Percentiles rank a stretch among this genome's conserved stretches.
Conservation (phyloP, 306 rosid genomes). For the Vigna radiata region DNA sequence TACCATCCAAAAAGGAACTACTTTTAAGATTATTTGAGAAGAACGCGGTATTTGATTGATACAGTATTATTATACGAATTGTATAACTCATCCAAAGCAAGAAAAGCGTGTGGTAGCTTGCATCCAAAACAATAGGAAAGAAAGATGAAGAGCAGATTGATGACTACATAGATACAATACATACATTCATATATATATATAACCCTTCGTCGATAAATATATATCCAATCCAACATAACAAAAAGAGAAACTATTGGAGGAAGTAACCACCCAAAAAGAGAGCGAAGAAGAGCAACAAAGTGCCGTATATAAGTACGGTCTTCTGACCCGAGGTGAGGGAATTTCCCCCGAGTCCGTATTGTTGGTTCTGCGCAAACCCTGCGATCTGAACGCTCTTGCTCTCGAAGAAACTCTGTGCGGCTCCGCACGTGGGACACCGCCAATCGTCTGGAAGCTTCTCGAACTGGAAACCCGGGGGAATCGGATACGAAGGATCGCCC, state of each 20-base stretch:
- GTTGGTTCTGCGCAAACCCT: slow-evolving; percentile 95
- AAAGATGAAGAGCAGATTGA: background rate
- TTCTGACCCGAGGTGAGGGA: slow-evolving; percentile 91
- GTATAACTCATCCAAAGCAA: slow-evolving; percentile 11
- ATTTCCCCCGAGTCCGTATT: slow-evolving; percentile 90
- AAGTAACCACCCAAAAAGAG: slow-evolving; percentile 89
- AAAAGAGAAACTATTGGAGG: slow-evolving; percentile 61
- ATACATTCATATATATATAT: background rate
- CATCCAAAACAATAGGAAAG: background rate
- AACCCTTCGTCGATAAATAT: background rate
- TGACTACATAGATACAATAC: background rate
- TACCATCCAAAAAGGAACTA: background rate
- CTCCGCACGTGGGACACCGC: slow-evolving; percentile 99
- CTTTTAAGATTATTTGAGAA: background rate
- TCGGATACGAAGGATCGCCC: slow-evolving; percentile 86
- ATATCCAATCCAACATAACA: too few relatives aligned
- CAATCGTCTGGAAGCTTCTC: slow-evolving; percentile 90
- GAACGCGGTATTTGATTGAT: background rate
- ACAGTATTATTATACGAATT: background rate
- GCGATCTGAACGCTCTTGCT: slow-evolving; percentile 95
- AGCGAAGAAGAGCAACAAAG: slow-evolving; percentile 72
- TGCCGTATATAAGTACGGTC: slow-evolving; percentile 81
- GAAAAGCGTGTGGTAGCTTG: background rate
- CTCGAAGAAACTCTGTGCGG: slow-evolving; percentile 78
- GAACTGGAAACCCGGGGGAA: slow-evolving; percentile 80